Base-by-base conservation (phyloP, 352 stramenopile species). In the Phytophthora lateralis region DNA sequence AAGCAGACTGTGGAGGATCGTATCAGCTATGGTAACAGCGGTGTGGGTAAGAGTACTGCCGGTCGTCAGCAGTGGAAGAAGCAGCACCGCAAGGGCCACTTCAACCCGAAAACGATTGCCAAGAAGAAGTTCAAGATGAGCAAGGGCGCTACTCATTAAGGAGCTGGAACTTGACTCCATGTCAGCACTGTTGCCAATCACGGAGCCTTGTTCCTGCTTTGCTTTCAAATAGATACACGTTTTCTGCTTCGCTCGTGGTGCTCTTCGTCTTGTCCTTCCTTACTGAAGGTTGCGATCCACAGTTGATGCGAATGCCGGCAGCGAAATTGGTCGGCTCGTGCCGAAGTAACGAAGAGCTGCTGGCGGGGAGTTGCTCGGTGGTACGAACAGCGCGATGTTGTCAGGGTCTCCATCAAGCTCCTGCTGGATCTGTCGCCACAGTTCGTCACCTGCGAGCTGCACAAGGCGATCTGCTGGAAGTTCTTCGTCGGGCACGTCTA, bases 11-110 rank as follows among this genome's bases (percentile, higher is more conserved):
- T 72, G 29, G 85, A 97, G 44, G 83, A 96, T 55, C 85, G 87
- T 60, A 96, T 96, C 66, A 93, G 77, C 85, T 85, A 97, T 82
- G 80, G 91, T 68, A 84, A 93, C 62, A 88, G 90, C 34, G 94
- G 89, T 50, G 88, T 96, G 39, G 96, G 96, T 34, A 95, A 97
- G 77, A 98, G 90, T 60, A 91, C 93, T 56, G 84, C 96, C 30
- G 96, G 96, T 27, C 80, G 97, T 59, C 96, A 97, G 83, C 88
- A 95, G 57, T 99, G 97, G 97, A 96, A 96, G 68, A 71, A 88
- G 67, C 67, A 80, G 62, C 88, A 93, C 62, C 82, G 86, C 52
- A 91, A 90, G 66, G 97, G 97, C 39, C 90, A 97, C 55, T 99
- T 93, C 59, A 96, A 96, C 80, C 85, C 85, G 26, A 95, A 96